These are phyloP conservation scores for Stygiomarasmius scandens DNA, from an alignment of 1,284 basidiomycete species.

Conservation along the genomic window DNA sequence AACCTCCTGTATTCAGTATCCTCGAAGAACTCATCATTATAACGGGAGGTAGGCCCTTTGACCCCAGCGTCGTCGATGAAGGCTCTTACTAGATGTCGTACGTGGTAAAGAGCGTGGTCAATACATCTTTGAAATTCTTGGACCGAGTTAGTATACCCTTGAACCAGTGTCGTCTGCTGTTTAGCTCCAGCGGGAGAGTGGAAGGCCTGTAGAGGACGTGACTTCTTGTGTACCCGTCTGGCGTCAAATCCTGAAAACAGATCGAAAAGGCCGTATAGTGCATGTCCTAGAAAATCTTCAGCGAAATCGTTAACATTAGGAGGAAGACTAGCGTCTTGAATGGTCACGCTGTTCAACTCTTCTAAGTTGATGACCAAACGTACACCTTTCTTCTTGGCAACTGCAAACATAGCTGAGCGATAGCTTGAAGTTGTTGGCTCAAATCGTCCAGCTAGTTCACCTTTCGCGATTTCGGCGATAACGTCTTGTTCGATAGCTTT, in stretches of 20 bases:
- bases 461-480: constrained; percentile 21
- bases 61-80: constrained; percentile 35
- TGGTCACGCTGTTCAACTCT: constrained; percentile 33
- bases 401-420: constrained; percentile 30
- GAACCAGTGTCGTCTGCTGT: constrained; percentile 22
- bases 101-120: constrained; percentile 29
- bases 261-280: constrained; percentile 28
- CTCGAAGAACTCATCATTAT: constrained; percentile 20
- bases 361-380: constrained; percentile 34
- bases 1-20: constrained; percentile 23
- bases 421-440: constrained; percentile 33
- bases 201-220: constrained; percentile 6
- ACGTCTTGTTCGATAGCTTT: constrained; percentile 27
- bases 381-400: constrained; percentile 33
- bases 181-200: constrained; percentile 17
- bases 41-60: constrained; percentile 26
- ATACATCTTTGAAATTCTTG: constrained; percentile 26
- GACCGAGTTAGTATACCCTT: constrained; percentile 33
- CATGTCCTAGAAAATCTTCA: constrained; percentile 30
- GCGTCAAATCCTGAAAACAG: constrained; percentile 22
- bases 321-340: constrained; percentile 29
- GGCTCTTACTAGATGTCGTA: constrained; percentile 16
- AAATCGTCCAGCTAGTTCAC: constrained; percentile 29
- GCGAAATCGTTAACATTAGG: constrained; percentile 34
- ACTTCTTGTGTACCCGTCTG: background rate